These are phyloP conservation scores for Mesembryanthemum crystallinum DNA, from an alignment of 148 eudicot species.

Conservation along the genomic window DNA sequence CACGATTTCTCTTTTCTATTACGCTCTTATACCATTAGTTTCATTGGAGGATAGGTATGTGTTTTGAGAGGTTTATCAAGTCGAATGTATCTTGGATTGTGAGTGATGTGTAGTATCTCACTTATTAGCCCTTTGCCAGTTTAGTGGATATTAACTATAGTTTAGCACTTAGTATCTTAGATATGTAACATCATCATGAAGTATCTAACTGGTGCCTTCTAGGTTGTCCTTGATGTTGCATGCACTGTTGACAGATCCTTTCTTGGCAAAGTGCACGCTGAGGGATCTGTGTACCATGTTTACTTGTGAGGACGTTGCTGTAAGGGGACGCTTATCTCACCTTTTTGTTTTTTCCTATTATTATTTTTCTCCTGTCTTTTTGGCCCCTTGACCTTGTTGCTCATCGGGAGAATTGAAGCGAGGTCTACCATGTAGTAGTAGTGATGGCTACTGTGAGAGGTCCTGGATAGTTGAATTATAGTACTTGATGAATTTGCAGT, in stretches of 20 bases:
- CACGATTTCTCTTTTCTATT: neutral
- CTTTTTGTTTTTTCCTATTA: neutral
- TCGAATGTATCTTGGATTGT: neutral
- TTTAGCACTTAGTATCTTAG: neutral
- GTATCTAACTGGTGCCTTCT: conserved; percentile 5
- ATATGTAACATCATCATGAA: conserved; percentile 4
- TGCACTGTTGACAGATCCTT: conserved; percentile 4
- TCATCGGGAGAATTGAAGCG: neutral
- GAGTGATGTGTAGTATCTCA: neutral
- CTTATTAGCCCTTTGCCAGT: neutral
- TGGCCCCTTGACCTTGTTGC: neutral
- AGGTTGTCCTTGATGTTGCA: neutral
- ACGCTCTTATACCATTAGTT: neutral
- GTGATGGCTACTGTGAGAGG: neutral
- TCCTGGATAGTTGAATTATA: neutral
- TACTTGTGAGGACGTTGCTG: neutral
- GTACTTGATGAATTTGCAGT: neutral
- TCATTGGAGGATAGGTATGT: neutral
- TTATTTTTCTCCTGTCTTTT: neutral
- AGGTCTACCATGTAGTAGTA: neutral
- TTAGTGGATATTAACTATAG: neutral
- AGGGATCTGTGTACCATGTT: neutral
- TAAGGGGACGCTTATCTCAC: neutral
- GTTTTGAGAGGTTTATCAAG: neutral
- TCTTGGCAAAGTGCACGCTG: conserved; percentile 16